Evolutionary conservation across 176 grass and related monocot genomes (phyloP), one percentile per base, ranked within the genome.

Genomic region (Neostapfia colusana): DNA sequence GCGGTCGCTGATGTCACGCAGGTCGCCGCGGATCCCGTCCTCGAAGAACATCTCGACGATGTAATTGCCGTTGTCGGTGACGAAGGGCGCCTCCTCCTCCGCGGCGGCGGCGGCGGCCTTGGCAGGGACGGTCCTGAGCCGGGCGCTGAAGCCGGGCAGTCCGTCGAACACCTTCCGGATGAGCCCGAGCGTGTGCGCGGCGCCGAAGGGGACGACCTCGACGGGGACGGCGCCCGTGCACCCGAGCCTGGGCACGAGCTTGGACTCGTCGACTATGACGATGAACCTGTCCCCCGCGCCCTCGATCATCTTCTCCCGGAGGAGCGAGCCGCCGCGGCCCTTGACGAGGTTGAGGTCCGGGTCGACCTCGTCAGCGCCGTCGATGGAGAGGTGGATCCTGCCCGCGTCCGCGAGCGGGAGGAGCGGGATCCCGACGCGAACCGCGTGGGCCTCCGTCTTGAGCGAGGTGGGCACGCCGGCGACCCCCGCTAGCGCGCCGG

Each of bases 241-340:
- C 0, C 88, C 91, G 34, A 93, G 84, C 16, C 91, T 39, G 4
- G 82, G 77, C 6, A 93, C 91, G 63, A 93, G 71, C 85, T 93
- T 93, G 24, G 91, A 83, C 69, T 93, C 91, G 61, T 93, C 91
- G 35, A 93, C 88, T 74, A 93, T 93, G 59, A 93, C 91, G 38
- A 93, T 78, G 67, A 93, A 93, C 20, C 72, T 21, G 0, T 12
- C 44, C 1, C 91, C 86, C 0, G 91, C 78, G 18, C 82, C 81
- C 82, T 93, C 91, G 41, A 93, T 84, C 91, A 93, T 93, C 83
- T 93, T 93, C 82, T 93, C 88, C 4, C 91, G 77, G 43, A 93
- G 88, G 3, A 93, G 88, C 17, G 91, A 93, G 37, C 91, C 91
- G 43, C 91, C 91, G 28, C 91, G 85, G 36, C 91, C 91, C 69